Evolutionary conservation across 768 basidiomycete genomes (phyloP), one percentile per base, ranked within the genome.

Genomic region (Amylocystis lapponica): DNA sequence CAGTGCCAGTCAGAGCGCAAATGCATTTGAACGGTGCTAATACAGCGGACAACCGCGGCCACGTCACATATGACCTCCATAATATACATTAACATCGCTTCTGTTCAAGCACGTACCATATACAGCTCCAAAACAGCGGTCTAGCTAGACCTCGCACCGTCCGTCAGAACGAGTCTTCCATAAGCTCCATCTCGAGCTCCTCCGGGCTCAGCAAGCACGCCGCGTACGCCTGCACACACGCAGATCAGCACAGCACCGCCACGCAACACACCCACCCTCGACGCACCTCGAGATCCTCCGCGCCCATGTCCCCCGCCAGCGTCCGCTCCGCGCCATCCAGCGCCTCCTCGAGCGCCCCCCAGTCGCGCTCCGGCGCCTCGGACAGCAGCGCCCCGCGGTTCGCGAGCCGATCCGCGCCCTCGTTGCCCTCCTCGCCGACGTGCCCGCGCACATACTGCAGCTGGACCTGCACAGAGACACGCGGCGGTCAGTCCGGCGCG

Each of bases 371-470:
- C 4, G 57, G 54, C 2, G 65, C 45, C 14, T 32, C 45, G 0
- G 70, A 66, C 39, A 69, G 45, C 9, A 55, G 50, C 9, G 72
- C 61, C 3, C 90, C 90, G 5, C 62, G 25, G 45, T 78, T 83
- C 3, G 90, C 90, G 43, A 82, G 72, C 12, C 48, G 54, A 59
- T 97, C 94, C 3, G 94, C 94, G 32, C 76, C 82, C 41, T 97
- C 93, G 58, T 97, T 97, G 1, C 94, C 94, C 41, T 65, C 65
- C 22, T 78, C 69, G 0, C 91, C 91, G 9, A 67, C 69, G 55
- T 96, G 94, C 0, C 83, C 94, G 45, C 78, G 74, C 43, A 97
- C 88, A 53, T 92, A 74, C 50, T 78, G 65, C 36, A 95, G 71
- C 27, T 43, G 33, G 0, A 62, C 54, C 60, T 56, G 25, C 2